These are phyloP conservation scores for Aegilops tauschii DNA, from an alignment of 176 grass and related monocot species.

Conservation along the genomic window DNA sequence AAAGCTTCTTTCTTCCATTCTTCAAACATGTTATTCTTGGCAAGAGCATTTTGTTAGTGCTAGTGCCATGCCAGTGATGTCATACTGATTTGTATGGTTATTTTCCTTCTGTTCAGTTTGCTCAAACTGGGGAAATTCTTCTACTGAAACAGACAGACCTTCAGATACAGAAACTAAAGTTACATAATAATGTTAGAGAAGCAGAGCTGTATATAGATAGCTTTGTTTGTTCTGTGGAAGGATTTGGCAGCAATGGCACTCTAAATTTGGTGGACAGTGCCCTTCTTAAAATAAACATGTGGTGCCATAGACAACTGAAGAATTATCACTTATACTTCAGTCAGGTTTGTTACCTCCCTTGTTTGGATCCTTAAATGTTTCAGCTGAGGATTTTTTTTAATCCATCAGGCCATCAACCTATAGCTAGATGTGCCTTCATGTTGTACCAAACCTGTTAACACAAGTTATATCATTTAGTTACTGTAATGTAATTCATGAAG, in stretches of 20 bases:
- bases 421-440: neutral
- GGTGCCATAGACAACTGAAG: conserved; percentile 64
- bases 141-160: conserved; percentile 63
- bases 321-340: conserved; percentile 80
- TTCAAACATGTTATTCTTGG: neutral
- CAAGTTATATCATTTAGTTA: conserved; percentile 6
- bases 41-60: conserved; percentile 24
- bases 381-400: neutral
- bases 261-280: conserved; percentile 61
- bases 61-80: neutral
- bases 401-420: neutral
- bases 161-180: conserved; percentile 53
- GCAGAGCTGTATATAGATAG: conserved; percentile 60
- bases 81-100: conserved; percentile 31
- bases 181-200: conserved; percentile 42
- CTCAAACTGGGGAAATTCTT: conserved; percentile 60
- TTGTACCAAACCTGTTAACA: conserved; percentile 4
- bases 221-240: conserved; percentile 68
- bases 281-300: conserved; percentile 59
- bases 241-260: conserved; percentile 34
- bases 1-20: neutral
- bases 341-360: conserved; percentile 50
- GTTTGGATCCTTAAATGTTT: conserved; percentile 12
- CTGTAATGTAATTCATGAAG: neutral
- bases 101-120: conserved; percentile 59